phyloP scores from a whole-genome alignment of 73 alveolate species.

The Paramecium pentaurelia region DNA sequence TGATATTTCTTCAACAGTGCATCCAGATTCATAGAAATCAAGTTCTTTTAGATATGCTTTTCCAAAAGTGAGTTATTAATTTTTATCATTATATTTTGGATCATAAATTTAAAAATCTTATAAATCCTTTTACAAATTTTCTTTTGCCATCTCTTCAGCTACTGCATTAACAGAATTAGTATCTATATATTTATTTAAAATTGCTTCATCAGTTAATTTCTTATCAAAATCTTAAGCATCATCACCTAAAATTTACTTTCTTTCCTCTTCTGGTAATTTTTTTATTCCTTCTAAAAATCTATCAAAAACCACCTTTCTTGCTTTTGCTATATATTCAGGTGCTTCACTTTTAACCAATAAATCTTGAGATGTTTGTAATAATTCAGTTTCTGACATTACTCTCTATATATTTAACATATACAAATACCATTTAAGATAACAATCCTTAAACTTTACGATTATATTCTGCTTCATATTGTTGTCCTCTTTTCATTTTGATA shows the following conservation, averaged over 20 bases:
- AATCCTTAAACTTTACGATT: neutral
- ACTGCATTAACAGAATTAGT: neutral
- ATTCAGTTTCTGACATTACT: neutral
- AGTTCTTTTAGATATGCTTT: neutral
- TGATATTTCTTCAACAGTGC: neutral
- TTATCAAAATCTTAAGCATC: neutral
- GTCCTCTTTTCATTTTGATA: neutral
- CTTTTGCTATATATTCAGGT: neutral
- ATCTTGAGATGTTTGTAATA: neutral
- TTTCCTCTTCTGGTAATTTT: neutral
- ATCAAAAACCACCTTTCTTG: neutral
- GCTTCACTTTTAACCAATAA: neutral
- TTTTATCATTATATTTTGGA: neutral
- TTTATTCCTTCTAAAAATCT: neutral
- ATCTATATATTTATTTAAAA: neutral
- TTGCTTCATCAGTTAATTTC: neutral
- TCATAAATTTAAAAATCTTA: neutral
- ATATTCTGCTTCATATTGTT: conserved; percentile 15
- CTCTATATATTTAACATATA: neutral
- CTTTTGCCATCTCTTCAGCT: neutral
- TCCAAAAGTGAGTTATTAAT: neutral
- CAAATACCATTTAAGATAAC: neutral
- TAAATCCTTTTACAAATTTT: neutral
- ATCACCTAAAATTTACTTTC: neutral
- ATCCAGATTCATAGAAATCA: conserved; percentile 9